Evolutionary conservation across 2,329 filamentous ascomycete genomes (phyloP), one percentile per base, ranked within the genome.

Genomic region (Pyricularia sp.): DNA sequence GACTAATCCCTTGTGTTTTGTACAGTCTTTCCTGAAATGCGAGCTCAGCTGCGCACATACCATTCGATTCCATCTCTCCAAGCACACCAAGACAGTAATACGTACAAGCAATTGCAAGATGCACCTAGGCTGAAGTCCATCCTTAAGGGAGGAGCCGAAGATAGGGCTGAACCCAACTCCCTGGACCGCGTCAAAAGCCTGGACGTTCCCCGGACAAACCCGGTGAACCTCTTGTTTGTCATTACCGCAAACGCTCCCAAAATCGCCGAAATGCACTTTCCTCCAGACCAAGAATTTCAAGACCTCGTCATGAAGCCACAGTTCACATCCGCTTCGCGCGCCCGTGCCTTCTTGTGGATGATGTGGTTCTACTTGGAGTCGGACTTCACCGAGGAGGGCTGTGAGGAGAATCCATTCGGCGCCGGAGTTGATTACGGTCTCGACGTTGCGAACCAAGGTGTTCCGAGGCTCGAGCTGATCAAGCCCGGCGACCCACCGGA

Each of bases 361-460:
- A 96, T 99, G 87, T 99, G 94, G 94, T 97, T 94, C 81, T 97
- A 99, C 73, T 83, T 99, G 22, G 94, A 99, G 74, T 96, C 93
- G 31, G 91, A 97, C 73, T 97, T 97, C 70, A 90, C 90, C 0
- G 86, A 89, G 70, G 90, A 96, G 71, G 91, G 90, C 65, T 93
- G 91, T 60, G 83, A 91, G 62, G 88, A 90, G 70, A 99, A 99
- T 71, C 94, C 94, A 0, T 99, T 97, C 71, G 94, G 94, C 0
- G 74, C 80, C 12, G 87, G 86, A 13, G 84, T 88, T 2, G 86
- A 88, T 71, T 88, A 88, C 67, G 82, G 80, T 9, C 77, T 84
- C 0, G 82, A 85, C 66, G 83, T 88, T 1, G 84, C 84, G 57
- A 88, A 88, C 67, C 86, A 88, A 72, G 86, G 86, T 67, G 84